These are phyloP conservation scores for Bruguiera sexangula DNA, from an alignment of 345 rosid species.

Conservation along the genomic window DNA sequence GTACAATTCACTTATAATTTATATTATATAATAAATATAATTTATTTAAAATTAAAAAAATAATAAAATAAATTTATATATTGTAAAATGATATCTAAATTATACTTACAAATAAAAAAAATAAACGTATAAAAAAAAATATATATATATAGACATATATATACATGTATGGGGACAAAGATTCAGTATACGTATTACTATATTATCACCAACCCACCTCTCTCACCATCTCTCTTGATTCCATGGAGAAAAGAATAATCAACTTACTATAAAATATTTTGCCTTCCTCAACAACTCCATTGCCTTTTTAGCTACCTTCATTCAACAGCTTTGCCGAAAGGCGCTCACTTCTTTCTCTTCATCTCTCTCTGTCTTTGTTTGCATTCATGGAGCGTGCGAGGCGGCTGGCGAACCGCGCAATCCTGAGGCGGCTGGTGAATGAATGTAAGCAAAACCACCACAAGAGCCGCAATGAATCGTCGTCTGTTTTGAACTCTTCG, in stretches of 20 bases:
- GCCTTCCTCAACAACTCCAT: constrained; percentile 14
- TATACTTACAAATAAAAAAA: too few species aligned
- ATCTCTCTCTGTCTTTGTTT: not conserved
- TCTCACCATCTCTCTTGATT: constrained; percentile 10
- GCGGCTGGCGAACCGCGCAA: constrained; percentile 76
- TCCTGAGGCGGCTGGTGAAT: constrained; percentile 60
- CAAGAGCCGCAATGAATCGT: constrained; percentile 21
- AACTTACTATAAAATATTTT: not conserved
- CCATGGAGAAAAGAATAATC: constrained; percentile 27
- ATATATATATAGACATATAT: too few species aligned
- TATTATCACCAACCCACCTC: constrained; percentile 30
- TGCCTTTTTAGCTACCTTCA: constrained; percentile 11
- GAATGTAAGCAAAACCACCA: constrained; percentile 50
- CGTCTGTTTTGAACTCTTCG: constrained; percentile 24
- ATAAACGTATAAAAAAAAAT: too few species aligned
- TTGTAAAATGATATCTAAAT: too few species aligned
- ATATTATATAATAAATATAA: too few species aligned
- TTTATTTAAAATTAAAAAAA: too few species aligned
- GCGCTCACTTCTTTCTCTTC: not conserved
- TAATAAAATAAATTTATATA: too few species aligned
- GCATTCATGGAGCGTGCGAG: constrained; percentile 85
- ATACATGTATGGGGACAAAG: not conserved
- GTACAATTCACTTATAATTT: too few species aligned
- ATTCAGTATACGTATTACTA: constrained; percentile 14
- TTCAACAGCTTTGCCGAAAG: not conserved